These are phyloP conservation scores for Neoboletus brunneissimus DNA, from an alignment of 768 basidiomycete genomes.

Conservation along the genomic window DNA sequence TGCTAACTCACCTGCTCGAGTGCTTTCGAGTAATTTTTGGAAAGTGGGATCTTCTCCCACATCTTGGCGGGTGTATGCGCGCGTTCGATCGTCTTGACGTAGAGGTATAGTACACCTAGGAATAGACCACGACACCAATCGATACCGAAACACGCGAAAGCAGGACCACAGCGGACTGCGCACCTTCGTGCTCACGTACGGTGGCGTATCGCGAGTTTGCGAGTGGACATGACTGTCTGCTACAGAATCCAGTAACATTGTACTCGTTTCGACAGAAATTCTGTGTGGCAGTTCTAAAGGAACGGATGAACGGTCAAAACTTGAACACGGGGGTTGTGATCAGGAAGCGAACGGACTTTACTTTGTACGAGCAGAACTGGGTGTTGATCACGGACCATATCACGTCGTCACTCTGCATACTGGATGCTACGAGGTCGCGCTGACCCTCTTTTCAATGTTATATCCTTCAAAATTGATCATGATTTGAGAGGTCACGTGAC, in stretches of 20 bases:
- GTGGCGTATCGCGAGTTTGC: slow-evolving; percentile 98
- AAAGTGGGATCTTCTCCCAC: slow-evolving; percentile 95
- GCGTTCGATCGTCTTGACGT: slow-evolving; percentile 96
- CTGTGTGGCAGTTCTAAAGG: slow-evolving; percentile 80
- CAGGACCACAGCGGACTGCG: slow-evolving; percentile 2
- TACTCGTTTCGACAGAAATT: slow-evolving; percentile 99
- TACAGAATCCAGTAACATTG: slow-evolving; percentile 96
- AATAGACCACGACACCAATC: background rate
- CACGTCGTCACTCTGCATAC: slow-evolving; percentile 94
- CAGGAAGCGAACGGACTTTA: slow-evolving; percentile 67
- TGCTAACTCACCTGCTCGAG: slow-evolving; percentile 74
- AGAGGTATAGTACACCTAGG: slow-evolving; percentile 83
- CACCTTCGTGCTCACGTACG: slow-evolving; percentile 94
- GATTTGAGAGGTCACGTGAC: slow-evolving; percentile 11
- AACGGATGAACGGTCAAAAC: background rate
- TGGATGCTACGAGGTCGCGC: background rate
- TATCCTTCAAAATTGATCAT: background rate
- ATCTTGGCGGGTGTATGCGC: slow-evolving; percentile 94
- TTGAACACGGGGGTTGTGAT: slow-evolving; percentile 1
- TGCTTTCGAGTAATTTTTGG: slow-evolving; percentile 92
- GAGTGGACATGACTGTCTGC: slow-evolving; percentile 92
- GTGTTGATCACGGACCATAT: slow-evolving; percentile 96
- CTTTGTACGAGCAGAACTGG: slow-evolving; percentile 99
- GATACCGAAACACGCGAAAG: background rate
- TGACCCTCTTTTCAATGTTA: background rate